These are phyloP conservation scores for Podila horticola DNA, from an alignment of 192 early-diverging fungal species.

Conservation along the genomic window DNA sequence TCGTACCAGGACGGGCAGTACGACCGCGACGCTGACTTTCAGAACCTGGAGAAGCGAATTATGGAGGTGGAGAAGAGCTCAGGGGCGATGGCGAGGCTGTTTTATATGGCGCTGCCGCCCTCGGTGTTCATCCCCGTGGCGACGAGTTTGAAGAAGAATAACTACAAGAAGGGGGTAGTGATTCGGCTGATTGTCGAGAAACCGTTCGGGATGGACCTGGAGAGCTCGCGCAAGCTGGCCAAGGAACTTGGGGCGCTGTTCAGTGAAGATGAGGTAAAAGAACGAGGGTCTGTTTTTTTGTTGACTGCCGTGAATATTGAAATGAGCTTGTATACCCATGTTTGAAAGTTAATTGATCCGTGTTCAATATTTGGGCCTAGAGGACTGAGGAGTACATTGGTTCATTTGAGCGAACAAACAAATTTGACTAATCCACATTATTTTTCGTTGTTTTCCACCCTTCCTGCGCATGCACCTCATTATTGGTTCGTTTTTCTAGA, in stretches of 20 bases:
- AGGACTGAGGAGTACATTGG: too few relatives aligned
- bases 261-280: conserved; percentile 85
- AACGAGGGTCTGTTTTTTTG: background rate
- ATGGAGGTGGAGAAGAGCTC: conserved; percentile 63
- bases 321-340: background rate
- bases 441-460: too few relatives aligned
- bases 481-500: conserved; percentile 57
- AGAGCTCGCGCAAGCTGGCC: conserved; percentile 80
- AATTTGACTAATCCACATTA: too few relatives aligned
- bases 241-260: conserved; percentile 80
- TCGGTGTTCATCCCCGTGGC: conserved; percentile 93
- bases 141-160: conserved; percentile 73
- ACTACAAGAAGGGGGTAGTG: conserved; percentile 69
- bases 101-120: conserved; percentile 97
- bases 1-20: conserved; percentile 88
- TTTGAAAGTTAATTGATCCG: conserved; percentile 3
- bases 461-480: background rate
- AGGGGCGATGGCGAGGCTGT: conserved; percentile 77
- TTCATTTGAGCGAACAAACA: too few relatives aligned
- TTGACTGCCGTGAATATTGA: background rate
- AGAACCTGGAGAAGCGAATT: conserved; percentile 70
- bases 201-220: conserved; percentile 96
- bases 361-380: too few relatives aligned
- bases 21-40: conserved; percentile 78
- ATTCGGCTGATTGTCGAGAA: conserved; percentile 97